These are phyloP conservation scores for Neurospora sp. DNA, from an alignment of 495 filamentous ascomycete species.

Conservation along the genomic window DNA sequence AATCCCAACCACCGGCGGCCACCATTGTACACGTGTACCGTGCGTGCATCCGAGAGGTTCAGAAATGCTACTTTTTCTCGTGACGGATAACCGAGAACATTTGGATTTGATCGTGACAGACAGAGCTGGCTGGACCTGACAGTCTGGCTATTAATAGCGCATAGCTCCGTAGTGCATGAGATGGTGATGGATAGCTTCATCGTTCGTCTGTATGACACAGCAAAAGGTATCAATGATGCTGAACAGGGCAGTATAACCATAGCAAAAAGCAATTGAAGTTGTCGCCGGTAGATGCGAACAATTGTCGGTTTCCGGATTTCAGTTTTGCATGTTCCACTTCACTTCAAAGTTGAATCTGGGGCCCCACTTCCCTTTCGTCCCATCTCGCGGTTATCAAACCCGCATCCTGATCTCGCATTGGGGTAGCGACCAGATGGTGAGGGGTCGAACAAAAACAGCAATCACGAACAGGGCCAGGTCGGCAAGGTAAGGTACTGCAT, in stretches of 20 bases:
- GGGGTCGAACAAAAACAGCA: not conserved
- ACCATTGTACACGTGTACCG: not conserved
- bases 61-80: not conserved
- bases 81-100: not conserved
- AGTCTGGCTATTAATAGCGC: not conserved
- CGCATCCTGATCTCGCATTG: not conserved
- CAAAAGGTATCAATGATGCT: not conserved
- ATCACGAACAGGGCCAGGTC: not conserved
- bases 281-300: not conserved
- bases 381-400: not conserved
- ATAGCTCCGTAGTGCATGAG: not conserved
- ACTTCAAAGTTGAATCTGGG: not conserved
- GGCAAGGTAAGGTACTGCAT: not conserved
- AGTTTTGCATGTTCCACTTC: not conserved
- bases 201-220: not conserved
- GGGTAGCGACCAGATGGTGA: not conserved
- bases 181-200: not conserved
- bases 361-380: not conserved
- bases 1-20: not conserved
- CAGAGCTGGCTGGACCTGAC: not conserved
- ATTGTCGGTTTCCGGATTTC: not conserved
- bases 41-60: not conserved
- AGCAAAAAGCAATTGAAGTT: not conserved
- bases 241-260: not conserved
- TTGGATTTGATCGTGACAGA: not conserved